These are phyloP conservation scores for Fusarium haematococcum DNA, from an alignment of 2,329 filamentous ascomycete genomes.

Conservation along the genomic window DNA sequence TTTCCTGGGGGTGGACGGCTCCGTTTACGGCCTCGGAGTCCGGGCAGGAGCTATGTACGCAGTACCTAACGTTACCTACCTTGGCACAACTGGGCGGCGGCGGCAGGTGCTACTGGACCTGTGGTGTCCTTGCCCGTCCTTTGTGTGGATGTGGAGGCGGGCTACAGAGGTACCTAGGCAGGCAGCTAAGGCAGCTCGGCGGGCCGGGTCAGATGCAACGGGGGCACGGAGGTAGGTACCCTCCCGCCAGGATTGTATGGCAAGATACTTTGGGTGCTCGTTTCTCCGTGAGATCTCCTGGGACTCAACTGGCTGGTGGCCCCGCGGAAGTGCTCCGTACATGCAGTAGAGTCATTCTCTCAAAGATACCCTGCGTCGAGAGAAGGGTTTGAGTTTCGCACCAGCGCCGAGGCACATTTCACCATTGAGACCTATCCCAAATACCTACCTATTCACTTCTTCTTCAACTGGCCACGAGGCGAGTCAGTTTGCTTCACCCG, in stretches of 20 bases:
- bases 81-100: not conserved
- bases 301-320: not conserved
- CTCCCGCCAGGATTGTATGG: not conserved
- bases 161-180: not conserved
- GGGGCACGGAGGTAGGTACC: not conserved
- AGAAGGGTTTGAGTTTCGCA: not conserved
- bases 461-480: not conserved
- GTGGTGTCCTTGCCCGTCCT: not conserved
- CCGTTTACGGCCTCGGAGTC: slow-evolving; percentile 55
- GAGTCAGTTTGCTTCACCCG: not conserved
- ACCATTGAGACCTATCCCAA: not conserved
- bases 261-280: not conserved
- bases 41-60: slow-evolving; percentile 34
- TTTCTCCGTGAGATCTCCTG: slow-evolving; percentile 13
- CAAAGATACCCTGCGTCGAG: slow-evolving; percentile 1
- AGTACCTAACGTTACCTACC: not conserved
- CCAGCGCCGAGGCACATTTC: not conserved
- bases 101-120: not conserved
- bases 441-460: not conserved
- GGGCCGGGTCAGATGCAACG: slow-evolving; percentile 3
- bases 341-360: slow-evolving; percentile 5
- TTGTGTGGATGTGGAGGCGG: slow-evolving; percentile 1
- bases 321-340: slow-evolving; percentile 10
- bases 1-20: slow-evolving; percentile 47
- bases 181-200: slow-evolving; percentile 6